These are phyloP conservation scores for Talaromyces sp. DNA, from an alignment of 2,329 filamentous ascomycete genomes.

Conservation along the genomic window DNA sequence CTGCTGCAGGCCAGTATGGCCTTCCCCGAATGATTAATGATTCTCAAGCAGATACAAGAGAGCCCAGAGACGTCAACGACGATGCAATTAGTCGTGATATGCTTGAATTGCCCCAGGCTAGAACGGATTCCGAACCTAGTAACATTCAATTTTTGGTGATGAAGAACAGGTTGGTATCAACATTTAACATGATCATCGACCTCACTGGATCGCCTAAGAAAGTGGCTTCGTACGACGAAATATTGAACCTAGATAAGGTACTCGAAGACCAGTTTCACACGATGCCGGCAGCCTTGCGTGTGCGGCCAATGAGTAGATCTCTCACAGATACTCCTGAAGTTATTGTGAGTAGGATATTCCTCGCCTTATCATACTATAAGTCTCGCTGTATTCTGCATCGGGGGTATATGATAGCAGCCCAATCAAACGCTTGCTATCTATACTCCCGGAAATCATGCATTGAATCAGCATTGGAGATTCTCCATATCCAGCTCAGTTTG, in stretches of 20 bases:
- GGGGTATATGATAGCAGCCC: neutral
- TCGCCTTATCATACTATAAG: slow-evolving; percentile 5
- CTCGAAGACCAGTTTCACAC: slow-evolving; percentile 4
- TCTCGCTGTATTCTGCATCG: slow-evolving; percentile 10
- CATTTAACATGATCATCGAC: slow-evolving; percentile 1
- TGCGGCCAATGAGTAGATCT: slow-evolving; percentile 8
- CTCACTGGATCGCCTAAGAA: slow-evolving; percentile 3
- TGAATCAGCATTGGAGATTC: slow-evolving; percentile 6
- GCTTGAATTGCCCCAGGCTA: slow-evolving; percentile 20
- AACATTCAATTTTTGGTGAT: slow-evolving; percentile 3
- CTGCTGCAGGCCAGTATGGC: slow-evolving; percentile 32
- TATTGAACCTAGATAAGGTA: slow-evolving; percentile 7
- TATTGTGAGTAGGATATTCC: slow-evolving; percentile 7
- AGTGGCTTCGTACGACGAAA: slow-evolving; percentile 6
- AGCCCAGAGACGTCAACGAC: slow-evolving; percentile 37
- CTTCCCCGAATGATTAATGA: slow-evolving; percentile 34
- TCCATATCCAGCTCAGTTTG: slow-evolving; percentile 2
- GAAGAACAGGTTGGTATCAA: slow-evolving; percentile 9
- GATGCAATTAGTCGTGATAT: slow-evolving; percentile 35
- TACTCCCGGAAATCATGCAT: slow-evolving; percentile 11
- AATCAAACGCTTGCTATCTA: neutral
- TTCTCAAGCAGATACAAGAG: slow-evolving; percentile 30
- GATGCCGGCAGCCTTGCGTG: neutral
- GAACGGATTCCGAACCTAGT: slow-evolving; percentile 16
- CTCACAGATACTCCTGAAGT: slow-evolving; percentile 6